Base-by-base conservation (phyloP, 352 stramenopile genomes). In the Poterioochromonas sp. region DNA sequence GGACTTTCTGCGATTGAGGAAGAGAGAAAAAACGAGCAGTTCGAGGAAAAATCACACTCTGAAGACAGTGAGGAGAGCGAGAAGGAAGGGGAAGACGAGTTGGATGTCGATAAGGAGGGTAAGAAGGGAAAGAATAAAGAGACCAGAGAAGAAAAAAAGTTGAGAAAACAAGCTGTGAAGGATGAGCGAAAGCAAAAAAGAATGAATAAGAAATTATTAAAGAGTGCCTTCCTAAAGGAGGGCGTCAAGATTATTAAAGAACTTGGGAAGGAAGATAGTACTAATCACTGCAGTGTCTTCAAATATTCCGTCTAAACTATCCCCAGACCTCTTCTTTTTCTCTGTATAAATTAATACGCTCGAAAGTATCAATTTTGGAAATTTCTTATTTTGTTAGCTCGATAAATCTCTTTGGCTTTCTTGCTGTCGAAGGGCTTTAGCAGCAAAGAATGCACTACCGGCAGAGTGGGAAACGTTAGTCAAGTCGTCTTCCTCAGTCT, bases 171-270 rank as follows among this genome's bases (percentile, higher is more conserved):
- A 37, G 82, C 84, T 0, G 87, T 96, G n/a, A 97, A 97, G 84
- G 85, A 90, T 83, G 89, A 95, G 76, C 91, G 95, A 79, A 86
- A 89, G 81, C 79, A 94, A 81, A 87, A 91, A 64, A 85, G 93
- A 35, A 88, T 91, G 77, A 90, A 96, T 79, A 98, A 98, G 88
- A 97, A 97, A 83, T 89, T 94, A 81, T 94, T 89, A 78, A 95
- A 94, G 81, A 86, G 90, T 54, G 90, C 90, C 47, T 97, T 96
- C 83, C 90, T 90, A 81, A 88, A 97, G 40, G 93, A 97, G 80
- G 91, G 95, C 73, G 58, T 79, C 26, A 87, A 85, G 74, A 15
- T 47, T 12, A 12, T 26, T 5, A 8, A 44, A 12, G 3, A 5
- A 32, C 15, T 47, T n/a, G 63, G 63, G 2, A 15, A 49, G 18